Percentiles rank a stretch among this genome's conserved stretches.
These are phyloP conservation scores for Neurospora sp. DNA, from an alignment of 495 filamentous ascomycete species.

Conservation along the genomic window DNA sequence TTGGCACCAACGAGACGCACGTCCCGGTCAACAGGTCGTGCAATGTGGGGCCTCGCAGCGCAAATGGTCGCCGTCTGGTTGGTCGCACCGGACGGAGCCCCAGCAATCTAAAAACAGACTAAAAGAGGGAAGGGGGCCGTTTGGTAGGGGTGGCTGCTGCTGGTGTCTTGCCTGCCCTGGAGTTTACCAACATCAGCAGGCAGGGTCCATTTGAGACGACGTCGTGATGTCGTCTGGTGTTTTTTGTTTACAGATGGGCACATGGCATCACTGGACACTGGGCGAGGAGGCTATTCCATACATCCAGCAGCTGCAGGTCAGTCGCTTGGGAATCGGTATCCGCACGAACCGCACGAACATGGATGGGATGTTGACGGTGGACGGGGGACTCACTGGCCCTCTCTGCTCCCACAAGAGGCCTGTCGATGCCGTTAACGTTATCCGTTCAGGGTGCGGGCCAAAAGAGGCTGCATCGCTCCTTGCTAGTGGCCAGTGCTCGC, in stretches of 20 bases:
- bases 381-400: not conserved
- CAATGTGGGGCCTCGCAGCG: conserved; percentile 4
- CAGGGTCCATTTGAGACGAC: not conserved
- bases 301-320: not conserved
- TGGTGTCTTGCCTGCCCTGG: not conserved
- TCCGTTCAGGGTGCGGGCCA: not conserved
- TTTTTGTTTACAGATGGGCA: not conserved
- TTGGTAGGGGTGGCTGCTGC: not conserved
- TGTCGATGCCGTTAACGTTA: not conserved
- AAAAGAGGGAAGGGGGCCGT: conserved; percentile 5
- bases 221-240: not conserved
- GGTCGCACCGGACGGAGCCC: conserved; percentile 9
- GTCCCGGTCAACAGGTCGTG: conserved; percentile 1
- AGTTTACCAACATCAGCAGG: not conserved
- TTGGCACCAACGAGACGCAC: not conserved
- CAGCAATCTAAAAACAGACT: conserved; percentile 20
- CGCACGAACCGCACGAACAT: not conserved
- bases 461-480: not conserved
- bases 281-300: not conserved
- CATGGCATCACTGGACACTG: not conserved
- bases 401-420: not conserved
- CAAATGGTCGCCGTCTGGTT: conserved; percentile 16
- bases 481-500: conserved; percentile 1
- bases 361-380: not conserved
- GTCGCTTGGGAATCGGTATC: not conserved